These are phyloP conservation scores for Abrus pulchellus DNA, from an alignment of 306 rosid genomes.

Conservation along the genomic window DNA sequence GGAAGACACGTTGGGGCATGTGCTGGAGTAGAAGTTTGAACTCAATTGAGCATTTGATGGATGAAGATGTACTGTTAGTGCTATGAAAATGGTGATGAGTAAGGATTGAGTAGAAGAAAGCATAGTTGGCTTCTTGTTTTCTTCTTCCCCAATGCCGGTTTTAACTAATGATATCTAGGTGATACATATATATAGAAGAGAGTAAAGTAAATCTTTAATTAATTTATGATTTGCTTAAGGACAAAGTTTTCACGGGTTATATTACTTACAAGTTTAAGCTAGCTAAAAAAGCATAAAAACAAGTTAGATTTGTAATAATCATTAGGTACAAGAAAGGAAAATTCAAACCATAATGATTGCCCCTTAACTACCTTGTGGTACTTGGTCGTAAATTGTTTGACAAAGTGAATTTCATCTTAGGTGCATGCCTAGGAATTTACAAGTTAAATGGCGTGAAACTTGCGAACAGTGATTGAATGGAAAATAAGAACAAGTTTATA, in stretches of 20 bases:
- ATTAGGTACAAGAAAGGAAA: constrained; percentile 53
- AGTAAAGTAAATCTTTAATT: background rate
- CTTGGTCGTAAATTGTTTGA: background rate
- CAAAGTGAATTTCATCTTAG: background rate
- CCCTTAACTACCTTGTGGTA: constrained; percentile 27
- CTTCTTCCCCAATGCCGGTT: background rate
- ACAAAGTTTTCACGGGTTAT: constrained; percentile 36
- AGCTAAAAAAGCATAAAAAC: background rate
- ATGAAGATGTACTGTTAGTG: constrained; percentile 15
- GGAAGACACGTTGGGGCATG: constrained; percentile 76
- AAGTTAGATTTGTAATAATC: background rate
- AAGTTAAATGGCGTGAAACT: constrained; percentile 9
- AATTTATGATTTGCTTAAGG: constrained; percentile 46
- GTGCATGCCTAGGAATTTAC: constrained; percentile 8
- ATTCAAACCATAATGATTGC: constrained; percentile 58
- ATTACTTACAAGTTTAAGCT: constrained; percentile 41
- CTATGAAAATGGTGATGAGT: constrained; percentile 32
- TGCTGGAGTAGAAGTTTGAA: constrained; percentile 65
- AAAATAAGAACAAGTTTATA: background rate
- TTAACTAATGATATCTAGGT: constrained; percentile 10
- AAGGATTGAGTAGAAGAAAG: constrained; percentile 22
- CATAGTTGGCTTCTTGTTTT: constrained; percentile 48
- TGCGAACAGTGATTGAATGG: background rate
- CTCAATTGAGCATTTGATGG: constrained; percentile 68
- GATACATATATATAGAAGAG: constrained; percentile 20